Conservation (phyloP, 495 filamentous ascomycete genomes). For the Elaphomyces granulatus region DNA sequence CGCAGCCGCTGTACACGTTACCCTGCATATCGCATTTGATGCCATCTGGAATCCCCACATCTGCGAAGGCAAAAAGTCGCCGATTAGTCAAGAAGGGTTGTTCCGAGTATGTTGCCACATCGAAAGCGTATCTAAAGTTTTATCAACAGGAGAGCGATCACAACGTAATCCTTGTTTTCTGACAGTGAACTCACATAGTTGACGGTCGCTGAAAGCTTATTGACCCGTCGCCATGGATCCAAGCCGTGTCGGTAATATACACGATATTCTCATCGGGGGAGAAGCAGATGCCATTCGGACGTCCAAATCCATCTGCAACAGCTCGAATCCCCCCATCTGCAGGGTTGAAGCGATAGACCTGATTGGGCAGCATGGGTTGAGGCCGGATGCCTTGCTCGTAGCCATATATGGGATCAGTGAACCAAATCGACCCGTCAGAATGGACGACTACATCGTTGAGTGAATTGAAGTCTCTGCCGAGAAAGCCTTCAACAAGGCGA, state of each 20-base stretch:
- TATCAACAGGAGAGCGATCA: neutral
- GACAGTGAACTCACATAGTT: slow-evolving; percentile 1
- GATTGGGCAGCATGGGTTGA: slow-evolving; percentile 27
- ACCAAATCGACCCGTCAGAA: slow-evolving; percentile 35
- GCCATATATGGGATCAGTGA: slow-evolving; percentile 41
- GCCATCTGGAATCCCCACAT: slow-evolving; percentile 41
- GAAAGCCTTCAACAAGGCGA: slow-evolving; percentile 25
- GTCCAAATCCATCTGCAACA: slow-evolving; percentile 36
- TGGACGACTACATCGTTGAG: slow-evolving; percentile 32
- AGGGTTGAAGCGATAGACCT: slow-evolving; percentile 41
- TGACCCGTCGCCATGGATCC: slow-evolving; percentile 12
- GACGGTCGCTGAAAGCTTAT: neutral
- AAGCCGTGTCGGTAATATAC: slow-evolving; percentile 41
- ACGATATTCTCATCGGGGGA: slow-evolving; percentile 30
- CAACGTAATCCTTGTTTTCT: slow-evolving; percentile 6
- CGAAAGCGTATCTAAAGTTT: slow-evolving; percentile 19
- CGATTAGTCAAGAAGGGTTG: slow-evolving; percentile 32
- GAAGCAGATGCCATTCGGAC: slow-evolving; percentile 35
- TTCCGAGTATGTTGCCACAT: slow-evolving; percentile 9
- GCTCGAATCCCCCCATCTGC: slow-evolving; percentile 29
- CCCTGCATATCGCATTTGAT: slow-evolving; percentile 45
- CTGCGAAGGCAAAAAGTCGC: slow-evolving; percentile 44
- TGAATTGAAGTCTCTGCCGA: slow-evolving; percentile 33
- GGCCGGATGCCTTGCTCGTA: slow-evolving; percentile 29
- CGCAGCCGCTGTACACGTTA: slow-evolving; percentile 45